Conservation (phyloP, 306 rosid species). For the Castanopsis chinensis region DNA sequence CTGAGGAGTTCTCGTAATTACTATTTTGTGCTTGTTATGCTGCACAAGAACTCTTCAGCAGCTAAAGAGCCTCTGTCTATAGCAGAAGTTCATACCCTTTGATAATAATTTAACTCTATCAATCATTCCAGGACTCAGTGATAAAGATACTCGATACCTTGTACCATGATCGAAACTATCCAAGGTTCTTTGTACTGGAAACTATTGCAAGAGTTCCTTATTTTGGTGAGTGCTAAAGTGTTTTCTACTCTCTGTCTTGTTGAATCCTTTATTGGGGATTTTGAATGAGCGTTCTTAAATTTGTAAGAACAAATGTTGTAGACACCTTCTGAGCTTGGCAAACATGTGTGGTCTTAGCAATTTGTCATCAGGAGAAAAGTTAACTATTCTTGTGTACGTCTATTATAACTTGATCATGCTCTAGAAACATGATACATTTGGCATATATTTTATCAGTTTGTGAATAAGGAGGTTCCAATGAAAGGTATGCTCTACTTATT, state of each 20-base stretch:
- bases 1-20: background rate
- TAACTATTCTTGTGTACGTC: background rate
- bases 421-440: background rate
- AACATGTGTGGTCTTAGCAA: background rate
- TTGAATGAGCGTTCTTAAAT: background rate
- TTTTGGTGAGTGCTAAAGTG: slow-evolving; percentile 60
- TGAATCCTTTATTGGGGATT: background rate
- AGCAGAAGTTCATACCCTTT: background rate
- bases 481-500: background rate
- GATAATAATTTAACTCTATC: slow-evolving; percentile 5
- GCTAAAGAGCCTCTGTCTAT: background rate
- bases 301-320: background rate
- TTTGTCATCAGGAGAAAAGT: background rate
- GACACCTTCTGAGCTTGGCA: background rate
- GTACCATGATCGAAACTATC: slow-evolving; percentile 74
- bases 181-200: slow-evolving; percentile 93
- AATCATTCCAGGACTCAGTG: slow-evolving; percentile 78
- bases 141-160: slow-evolving; percentile 76
- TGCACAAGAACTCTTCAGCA: background rate
- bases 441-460: background rate
- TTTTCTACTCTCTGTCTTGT: background rate
- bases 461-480: background rate
- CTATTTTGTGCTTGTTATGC: background rate
- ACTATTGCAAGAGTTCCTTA: slow-evolving; percentile 99
- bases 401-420: background rate